A percentile compares a stretch with the other conserved stretches of the same genome.
phyloP scores from a whole-genome alignment of 257 asterid species.

The Ilex aquifolium region DNA sequence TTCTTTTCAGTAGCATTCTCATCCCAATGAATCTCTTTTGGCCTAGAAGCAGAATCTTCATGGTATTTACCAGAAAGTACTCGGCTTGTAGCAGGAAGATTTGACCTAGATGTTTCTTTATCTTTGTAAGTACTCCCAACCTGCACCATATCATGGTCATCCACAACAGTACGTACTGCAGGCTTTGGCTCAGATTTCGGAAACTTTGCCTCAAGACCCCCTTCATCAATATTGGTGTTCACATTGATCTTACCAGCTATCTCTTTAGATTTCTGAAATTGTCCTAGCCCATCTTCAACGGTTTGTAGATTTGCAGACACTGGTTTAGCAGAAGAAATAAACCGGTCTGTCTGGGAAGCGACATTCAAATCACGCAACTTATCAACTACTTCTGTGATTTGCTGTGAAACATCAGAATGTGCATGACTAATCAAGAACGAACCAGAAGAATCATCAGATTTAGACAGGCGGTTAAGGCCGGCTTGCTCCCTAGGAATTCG shows the following conservation, averaged over 20 bases:
- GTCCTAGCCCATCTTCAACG: slow-evolving; percentile 28
- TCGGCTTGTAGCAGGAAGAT: slow-evolving; percentile 22
- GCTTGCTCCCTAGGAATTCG: slow-evolving; percentile 64
- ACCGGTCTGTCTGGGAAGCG: slow-evolving; percentile 26
- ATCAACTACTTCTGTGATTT: slow-evolving; percentile 41
- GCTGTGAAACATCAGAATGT: slow-evolving; percentile 56
- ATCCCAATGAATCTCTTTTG: slow-evolving; percentile 26
- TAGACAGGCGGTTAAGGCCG: slow-evolving; percentile 61
- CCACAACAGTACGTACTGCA: slow-evolving; percentile 14
- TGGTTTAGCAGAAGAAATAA: slow-evolving; percentile 26
- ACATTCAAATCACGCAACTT: slow-evolving; percentile 34
- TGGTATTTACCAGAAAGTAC: slow-evolving; percentile 27
- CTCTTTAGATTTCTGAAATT: slow-evolving; percentile 21
- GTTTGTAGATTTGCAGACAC: slow-evolving; percentile 17
- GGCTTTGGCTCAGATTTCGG: slow-evolving; percentile 32
- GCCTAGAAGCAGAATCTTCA: slow-evolving; percentile 31
- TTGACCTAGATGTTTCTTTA: slow-evolving; percentile 28
- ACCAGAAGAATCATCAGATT: slow-evolving; percentile 65
- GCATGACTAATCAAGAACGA: slow-evolving; percentile 44
- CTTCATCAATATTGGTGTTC: slow-evolving; percentile 21
- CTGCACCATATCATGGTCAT: neutral
- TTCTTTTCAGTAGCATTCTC: slow-evolving; percentile 26
- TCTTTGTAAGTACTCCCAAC: slow-evolving; percentile 5
- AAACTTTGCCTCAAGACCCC: slow-evolving; percentile 31
- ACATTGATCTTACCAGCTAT: slow-evolving; percentile 23